These are phyloP conservation scores for Castanea crenata DNA, from an alignment of 306 rosid species.

Conservation along the genomic window DNA sequence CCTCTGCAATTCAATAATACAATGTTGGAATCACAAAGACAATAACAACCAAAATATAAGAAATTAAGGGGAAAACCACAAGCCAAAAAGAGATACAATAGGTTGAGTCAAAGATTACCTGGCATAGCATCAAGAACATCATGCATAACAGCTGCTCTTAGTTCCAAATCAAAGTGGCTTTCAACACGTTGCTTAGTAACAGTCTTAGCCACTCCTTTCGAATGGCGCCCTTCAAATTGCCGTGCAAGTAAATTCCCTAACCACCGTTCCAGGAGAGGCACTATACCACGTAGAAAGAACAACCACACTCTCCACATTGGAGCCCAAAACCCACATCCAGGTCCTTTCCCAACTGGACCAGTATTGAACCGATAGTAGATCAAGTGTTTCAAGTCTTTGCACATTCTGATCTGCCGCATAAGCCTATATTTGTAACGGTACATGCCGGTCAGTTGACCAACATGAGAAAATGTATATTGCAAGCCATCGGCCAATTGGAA, in stretches of 20 bases:
- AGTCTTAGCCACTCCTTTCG: slow-evolving; percentile 98
- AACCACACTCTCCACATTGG: slow-evolving; percentile 99
- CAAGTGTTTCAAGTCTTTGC: slow-evolving; percentile 95
- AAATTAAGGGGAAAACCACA: neutral
- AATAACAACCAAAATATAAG: neutral
- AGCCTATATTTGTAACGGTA: slow-evolving; percentile 95
- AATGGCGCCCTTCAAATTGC: slow-evolving; percentile 97
- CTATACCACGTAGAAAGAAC: slow-evolving; percentile 97
- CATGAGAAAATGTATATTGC: slow-evolving; percentile 96
- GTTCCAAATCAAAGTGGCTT: slow-evolving; percentile 98
- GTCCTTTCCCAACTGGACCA: slow-evolving; percentile 99
- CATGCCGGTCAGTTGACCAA: slow-evolving; percentile 99
- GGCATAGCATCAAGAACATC: slow-evolving; percentile 99
- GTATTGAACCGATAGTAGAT: slow-evolving; percentile 97
- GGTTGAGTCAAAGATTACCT: slow-evolving; percentile 32
- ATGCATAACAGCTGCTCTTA: slow-evolving; percentile 99
- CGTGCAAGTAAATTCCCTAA: slow-evolving; percentile 95
- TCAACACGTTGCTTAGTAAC: slow-evolving; percentile 99
- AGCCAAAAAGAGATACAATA: neutral
- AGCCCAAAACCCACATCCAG: slow-evolving; percentile 99
- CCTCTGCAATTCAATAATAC: slow-evolving; percentile 54
- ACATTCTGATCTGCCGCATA: slow-evolving; percentile 99
- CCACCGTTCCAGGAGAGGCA: slow-evolving; percentile 97
- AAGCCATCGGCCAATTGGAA: slow-evolving; percentile 97
- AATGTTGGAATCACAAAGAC: neutral